Evolutionary conservation across 257 asterid species (phyloP), one percentile per base, ranked within the genome.

Genomic region (Jacaranda mimosifolia): DNA sequence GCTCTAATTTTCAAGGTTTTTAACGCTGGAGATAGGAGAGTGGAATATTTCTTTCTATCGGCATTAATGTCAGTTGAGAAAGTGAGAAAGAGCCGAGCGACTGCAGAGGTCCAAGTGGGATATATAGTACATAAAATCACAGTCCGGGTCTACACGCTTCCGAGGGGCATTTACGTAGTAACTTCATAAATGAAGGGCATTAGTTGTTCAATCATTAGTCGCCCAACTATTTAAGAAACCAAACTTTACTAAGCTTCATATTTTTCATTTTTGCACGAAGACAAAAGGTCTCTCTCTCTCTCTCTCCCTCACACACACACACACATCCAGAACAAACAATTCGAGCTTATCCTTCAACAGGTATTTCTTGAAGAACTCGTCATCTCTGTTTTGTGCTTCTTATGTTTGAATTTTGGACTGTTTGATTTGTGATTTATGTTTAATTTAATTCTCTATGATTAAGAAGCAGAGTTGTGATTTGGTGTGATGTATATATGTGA

Each of bases 101-200:
- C 7, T 40, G 32, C 32, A 2, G 1, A 26, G 32, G 32, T 26
- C 32, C 32, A 26, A 26, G 32, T 26, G 11, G 36, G 38, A 46
- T 43, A 48, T 52, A n/a, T 52, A 60, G 66, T 62, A 18, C 60
- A 46, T 11, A 12, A 12, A 38, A 19, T 26, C 46, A 15, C 15
- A 49, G 62, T 46, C 62, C n/a, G 38, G 65, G 75, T 66, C 85
- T 36, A 81, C 87, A 63, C 86, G 90, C 80, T 77, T 39, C 74
- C 38, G n/a, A 67, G 76, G 60, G 88, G 85, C 83, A 84, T 66
- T 77, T 70, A 45, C 59, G 82, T 81, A 58, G 57, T 77, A 65
- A 58, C 1, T n/a, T 9, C 0, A 18, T 42, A 32, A 64, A 38
- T 39, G 78, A 76, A 65, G 86, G 83, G 84, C 65, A 51, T 62